Conservation (phyloP, 176 grass and related monocot species). For the Hsuehochloa calcarea region DNA sequence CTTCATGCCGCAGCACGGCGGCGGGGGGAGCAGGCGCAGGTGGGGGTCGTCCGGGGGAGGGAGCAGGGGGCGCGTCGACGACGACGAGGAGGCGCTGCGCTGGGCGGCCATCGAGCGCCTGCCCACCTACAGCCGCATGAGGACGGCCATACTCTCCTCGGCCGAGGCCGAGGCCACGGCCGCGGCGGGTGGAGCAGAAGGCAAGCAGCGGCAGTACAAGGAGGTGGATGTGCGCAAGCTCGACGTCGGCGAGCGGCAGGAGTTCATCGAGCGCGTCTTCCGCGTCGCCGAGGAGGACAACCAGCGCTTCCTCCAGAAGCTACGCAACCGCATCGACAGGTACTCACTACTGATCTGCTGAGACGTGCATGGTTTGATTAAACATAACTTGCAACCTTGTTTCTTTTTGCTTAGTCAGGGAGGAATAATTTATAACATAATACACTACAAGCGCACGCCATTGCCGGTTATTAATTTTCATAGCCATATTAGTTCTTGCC, state of each 20-base stretch:
- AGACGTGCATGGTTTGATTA: neutral
- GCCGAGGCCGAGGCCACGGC: neutral
- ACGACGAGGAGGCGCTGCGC: slow-evolving; percentile 85
- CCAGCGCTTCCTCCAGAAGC: slow-evolving; percentile 80
- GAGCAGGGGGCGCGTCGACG: slow-evolving; percentile 29
- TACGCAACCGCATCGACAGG: slow-evolving; percentile 81
- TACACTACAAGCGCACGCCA: neutral
- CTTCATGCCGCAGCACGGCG: slow-evolving; percentile 39
- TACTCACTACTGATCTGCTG: neutral
- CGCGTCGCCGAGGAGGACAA: slow-evolving; percentile 94
- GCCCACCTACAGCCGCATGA: slow-evolving; percentile 75
- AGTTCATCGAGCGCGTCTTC: slow-evolving; percentile 95
- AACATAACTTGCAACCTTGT: neutral
- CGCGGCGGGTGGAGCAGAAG: neutral
- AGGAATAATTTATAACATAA: neutral
- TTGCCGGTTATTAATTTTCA: slow-evolving; percentile 7
- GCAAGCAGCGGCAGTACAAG: slow-evolving; percentile 41
- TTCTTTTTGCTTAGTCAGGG: neutral
- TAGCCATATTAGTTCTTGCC: neutral
- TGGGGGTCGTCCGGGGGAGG: neutral
- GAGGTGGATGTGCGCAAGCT: slow-evolving; percentile 91
- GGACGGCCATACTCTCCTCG: slow-evolving; percentile 62
- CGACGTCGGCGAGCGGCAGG: slow-evolving; percentile 63
- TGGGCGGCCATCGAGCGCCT: slow-evolving; percentile 93
- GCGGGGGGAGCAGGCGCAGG: neutral